These are phyloP conservation scores for Starmerella bacillaris DNA, from an alignment of 805 yeast genomes.

Conservation along the genomic window DNA sequence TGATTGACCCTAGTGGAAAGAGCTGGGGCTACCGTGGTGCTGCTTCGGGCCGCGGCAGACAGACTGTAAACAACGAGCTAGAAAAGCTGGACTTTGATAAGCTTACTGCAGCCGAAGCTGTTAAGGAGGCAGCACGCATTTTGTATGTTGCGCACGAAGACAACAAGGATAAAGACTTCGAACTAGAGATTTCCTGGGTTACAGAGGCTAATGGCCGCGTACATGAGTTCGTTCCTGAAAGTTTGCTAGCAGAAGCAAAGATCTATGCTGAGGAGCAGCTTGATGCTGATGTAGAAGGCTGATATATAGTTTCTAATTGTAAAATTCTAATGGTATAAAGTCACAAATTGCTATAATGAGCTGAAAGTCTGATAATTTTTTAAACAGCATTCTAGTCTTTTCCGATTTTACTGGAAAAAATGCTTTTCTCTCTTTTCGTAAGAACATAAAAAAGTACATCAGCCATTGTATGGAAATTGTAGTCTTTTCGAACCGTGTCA, in stretches of 20 bases:
- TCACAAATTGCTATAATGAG: no score
- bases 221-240: constrained; percentile 68
- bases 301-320: no score
- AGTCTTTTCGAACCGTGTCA: no score
- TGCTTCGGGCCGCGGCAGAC: constrained; percentile 97
- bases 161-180: constrained; percentile 92
- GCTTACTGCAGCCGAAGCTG: constrained; percentile 61
- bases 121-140: constrained; percentile 84
- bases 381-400: no score
- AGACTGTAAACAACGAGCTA: constrained; percentile 89
- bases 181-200: constrained; percentile 84
- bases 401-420: no score
- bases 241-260: constrained; percentile 63
- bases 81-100: constrained; percentile 68
- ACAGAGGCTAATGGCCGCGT: constrained; percentile 54
- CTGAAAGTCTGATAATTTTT: no score
- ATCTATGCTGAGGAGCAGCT: constrained; percentile 68
- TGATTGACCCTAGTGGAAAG: constrained; percentile 94
- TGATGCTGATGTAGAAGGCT: constrained; percentile 26
- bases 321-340: no score
- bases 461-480: no score
- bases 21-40: constrained; percentile 97
- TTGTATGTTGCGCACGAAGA: constrained; percentile 92
- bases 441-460: no score
- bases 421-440: no score